Evolutionary conservation across 352 stramenopile genomes (phyloP), one percentile per base, ranked within the genome.

Genomic region (Pythium volutum): DNA sequence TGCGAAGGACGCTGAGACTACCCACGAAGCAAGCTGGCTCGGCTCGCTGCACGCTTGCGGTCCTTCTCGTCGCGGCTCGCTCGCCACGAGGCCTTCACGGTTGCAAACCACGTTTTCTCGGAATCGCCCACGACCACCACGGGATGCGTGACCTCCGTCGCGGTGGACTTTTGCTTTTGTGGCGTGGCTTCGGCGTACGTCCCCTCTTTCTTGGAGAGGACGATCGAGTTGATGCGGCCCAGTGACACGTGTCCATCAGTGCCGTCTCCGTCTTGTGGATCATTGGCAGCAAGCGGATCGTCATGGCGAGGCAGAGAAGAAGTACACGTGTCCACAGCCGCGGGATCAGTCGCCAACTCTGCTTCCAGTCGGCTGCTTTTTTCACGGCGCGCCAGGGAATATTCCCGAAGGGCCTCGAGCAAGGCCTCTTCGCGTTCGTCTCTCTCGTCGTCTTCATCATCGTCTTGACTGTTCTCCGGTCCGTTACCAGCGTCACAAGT

Each of bases 381-480:
- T 20, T 57, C 57, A 29, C 36, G 34, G 23, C 33, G 47, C 3
- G 43, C 57, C 3, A n/a, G 6, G 15, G 59, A 58, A 25, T 61
- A 67, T 5, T 27, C 41, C 15, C 43, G 51, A 18, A 67, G 16
- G 15, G 51, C 59, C n/a, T 41, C 8, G n/a, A 61, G 34, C 34
- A 67, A 43, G 1, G 38, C 31, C 18, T 67, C 59, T 26, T 66
- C 59, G n/a, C 56, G 36, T 12, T 51, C 47, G 11, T 48, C 43
- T 48, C 36, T 51, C 22, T 64, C 57, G 15, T 59, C 49, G 6
- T 59, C 49, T 8, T 15, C 25, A 23, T 39, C 59, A 20, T 47
- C 26, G 33, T 65, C 58, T n/a, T 45, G 15, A 10, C n/a, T 15
- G 10, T 45, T 16, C 10, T n/a, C 38, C n/a, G 15, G 7, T 16